A percentile compares a stretch with the other conserved stretches of the same genome.
Conservation (phyloP, 2,329 filamentous ascomycete genomes). For the Aspergillus melleus region DNA sequence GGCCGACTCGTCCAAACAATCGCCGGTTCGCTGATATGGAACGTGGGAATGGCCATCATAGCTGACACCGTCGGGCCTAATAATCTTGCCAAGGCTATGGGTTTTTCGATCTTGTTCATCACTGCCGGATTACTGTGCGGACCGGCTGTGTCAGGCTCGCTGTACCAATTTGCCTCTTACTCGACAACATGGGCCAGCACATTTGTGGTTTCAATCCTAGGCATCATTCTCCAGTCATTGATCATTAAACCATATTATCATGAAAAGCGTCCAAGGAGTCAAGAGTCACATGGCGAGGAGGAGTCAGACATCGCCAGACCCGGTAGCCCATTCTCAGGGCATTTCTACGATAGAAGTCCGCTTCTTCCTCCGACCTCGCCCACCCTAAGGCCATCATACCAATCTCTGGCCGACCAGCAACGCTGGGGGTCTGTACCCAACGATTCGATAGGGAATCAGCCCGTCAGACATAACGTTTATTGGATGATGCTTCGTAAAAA, state of each 20-base stretch:
- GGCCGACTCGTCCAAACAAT: slow-evolving; percentile 6
- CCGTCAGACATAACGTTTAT: not conserved
- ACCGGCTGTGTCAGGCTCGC: slow-evolving; percentile 24
- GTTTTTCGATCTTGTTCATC: not conserved
- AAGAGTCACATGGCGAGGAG: not conserved
- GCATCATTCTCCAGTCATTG: slow-evolving; percentile 30
- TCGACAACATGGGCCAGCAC: slow-evolving; percentile 27
- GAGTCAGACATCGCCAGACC: not conserved
- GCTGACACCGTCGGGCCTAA: not conserved
- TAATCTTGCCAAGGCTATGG: not conserved
- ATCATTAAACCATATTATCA: not conserved
- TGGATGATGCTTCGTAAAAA: not conserved
- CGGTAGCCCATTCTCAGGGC: not conserved
- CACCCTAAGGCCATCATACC: not conserved
- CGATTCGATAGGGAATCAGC: not conserved
- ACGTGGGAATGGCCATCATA: slow-evolving; percentile 7
- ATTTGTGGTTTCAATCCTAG: slow-evolving; percentile 23
- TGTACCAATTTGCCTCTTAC: slow-evolving; percentile 27
- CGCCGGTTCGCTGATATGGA: slow-evolving; percentile 6
- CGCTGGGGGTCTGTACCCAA: not conserved
- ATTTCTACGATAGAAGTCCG: not conserved
- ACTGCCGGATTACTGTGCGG: slow-evolving; percentile 23
- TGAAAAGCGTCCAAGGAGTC: not conserved
- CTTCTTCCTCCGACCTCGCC: not conserved
- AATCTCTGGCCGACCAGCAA: not conserved